A percentile compares a stretch with the other conserved stretches of the same genome.
These are phyloP conservation scores for Candida khao-thaluensis DNA, from an alignment of 805 yeast genomes.

Conservation along the genomic window DNA sequence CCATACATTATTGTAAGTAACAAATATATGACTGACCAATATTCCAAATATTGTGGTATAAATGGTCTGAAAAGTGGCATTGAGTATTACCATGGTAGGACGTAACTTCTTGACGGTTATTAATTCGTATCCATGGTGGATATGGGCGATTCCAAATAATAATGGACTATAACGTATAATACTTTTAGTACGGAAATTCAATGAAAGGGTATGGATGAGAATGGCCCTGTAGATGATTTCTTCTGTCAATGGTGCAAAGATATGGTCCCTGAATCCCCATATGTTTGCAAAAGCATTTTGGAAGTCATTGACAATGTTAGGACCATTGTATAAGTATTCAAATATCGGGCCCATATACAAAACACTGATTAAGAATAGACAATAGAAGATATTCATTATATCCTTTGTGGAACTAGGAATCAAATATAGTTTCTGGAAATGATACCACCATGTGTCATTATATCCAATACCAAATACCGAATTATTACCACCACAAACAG, in stretches of 20 bases:
- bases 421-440: constrained; percentile 3
- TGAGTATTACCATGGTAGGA: constrained; percentile 4
- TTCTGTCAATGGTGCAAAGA: constrained; percentile 77
- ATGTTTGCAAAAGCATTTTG: constrained; percentile 21
- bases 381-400: constrained; percentile 14
- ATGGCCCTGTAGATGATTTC: constrained; percentile 66
- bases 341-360: constrained; percentile 52
- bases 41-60: constrained; percentile 76
- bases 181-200: constrained; percentile 5
- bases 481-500: background rate
- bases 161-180: constrained; percentile 51
- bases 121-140: constrained; percentile 68
- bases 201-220: constrained; percentile 27
- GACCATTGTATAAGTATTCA: constrained; percentile 23
- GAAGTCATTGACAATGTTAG: constrained; percentile 14
- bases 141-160: constrained; percentile 74
- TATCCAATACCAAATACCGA: background rate
- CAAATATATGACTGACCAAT: constrained; percentile 54
- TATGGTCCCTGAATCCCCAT: constrained; percentile 52
- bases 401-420: constrained; percentile 11
- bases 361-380: constrained; percentile 23
- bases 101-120: constrained; percentile 4
- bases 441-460: background rate
- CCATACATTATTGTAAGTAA: constrained; percentile 52
- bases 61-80: constrained; percentile 49